Evolutionary conservation across 1,284 basidiomycete genomes (phyloP), one percentile per base, ranked within the genome.

Genomic region (Waitea zeae): DNA sequence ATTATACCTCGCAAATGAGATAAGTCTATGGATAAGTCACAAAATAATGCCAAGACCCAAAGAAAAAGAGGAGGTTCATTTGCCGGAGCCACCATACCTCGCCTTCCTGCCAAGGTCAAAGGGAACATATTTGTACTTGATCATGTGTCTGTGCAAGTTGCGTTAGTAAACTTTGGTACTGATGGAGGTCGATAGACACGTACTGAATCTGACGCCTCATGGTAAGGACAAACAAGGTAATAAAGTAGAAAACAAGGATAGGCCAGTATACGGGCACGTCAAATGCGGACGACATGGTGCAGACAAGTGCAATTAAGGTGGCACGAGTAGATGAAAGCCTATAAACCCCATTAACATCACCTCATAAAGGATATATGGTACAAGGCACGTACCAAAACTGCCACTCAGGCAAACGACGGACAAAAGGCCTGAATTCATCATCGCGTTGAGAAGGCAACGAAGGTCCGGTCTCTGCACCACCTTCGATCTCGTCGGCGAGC

Each of bases 251-350:
- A 45, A 97, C 75, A 32, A 95, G 69, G 55, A 97, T 95, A 9
- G 90, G 90, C 89, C 93, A 97, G 58, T 95, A 97, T 15, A 98
- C 93, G 9, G 93, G 93, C 13, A 97, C 80, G 52, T 97, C 90
- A 46, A 93, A 93, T 26, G 71, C 53, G 32, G 78, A 68, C 18
- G 80, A 90, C 40, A 78, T 59, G 3, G 90, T 87, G 52, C 80
- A 79, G 36, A 80, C 56, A 31, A 95, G 52, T 3, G 89, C 81
- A 37, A 98, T 56, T 12, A 82, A 35, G 15, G 83, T 83, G 4
- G 95, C 90, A 38, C 88, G 80, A 3, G 92, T 98, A 1, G 88
- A 70, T 5, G 87, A 88, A 36, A 95, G 67, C 92, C 86, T 89
- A 20, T 24, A 17, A 3, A 5, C 12, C n/a, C 15, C 9, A 14